Evolutionary conservation across 805 yeast species (phyloP).

Genomic region (Isabelozyma gotoi): DNA sequence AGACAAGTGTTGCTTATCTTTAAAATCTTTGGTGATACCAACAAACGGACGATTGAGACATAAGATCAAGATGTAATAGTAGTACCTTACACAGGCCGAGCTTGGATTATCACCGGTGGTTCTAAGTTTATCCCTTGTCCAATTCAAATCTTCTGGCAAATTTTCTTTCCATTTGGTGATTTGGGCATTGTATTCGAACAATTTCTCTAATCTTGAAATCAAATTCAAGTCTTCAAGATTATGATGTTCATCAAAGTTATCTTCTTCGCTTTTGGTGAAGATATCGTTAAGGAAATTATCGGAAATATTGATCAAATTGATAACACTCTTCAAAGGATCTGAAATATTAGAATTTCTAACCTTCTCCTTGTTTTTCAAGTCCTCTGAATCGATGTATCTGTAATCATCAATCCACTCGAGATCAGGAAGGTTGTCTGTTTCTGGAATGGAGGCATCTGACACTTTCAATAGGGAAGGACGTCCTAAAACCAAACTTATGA

Average conservation of each 20-base stretch:
- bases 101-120: slow-evolving; percentile 53
- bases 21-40: slow-evolving; percentile 27
- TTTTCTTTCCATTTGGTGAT: slow-evolving; percentile 52
- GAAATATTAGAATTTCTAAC: slow-evolving; percentile 33
- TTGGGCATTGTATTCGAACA: slow-evolving; percentile 47
- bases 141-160: slow-evolving; percentile 48
- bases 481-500: slow-evolving; percentile 58
- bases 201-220: slow-evolving; percentile 36
- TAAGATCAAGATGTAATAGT: slow-evolving; percentile 57
- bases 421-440: slow-evolving; percentile 58
- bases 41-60: slow-evolving; percentile 63
- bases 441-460: slow-evolving; percentile 60
- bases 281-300: slow-evolving; percentile 47
- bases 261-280: slow-evolving; percentile 37
- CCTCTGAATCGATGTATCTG: slow-evolving; percentile 33
- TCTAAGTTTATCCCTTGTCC: slow-evolving; percentile 44
- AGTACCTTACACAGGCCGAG: slow-evolving; percentile 50
- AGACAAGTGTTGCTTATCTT: slow-evolving; percentile 16
- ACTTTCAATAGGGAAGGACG: slow-evolving; percentile 55
- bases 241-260: slow-evolving; percentile 19
- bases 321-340: slow-evolving; percentile 42
- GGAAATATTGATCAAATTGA: slow-evolving; percentile 42
- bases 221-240: slow-evolving; percentile 41
- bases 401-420: slow-evolving; percentile 63
- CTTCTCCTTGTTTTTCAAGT: slow-evolving; percentile 10